phyloP scores from a whole-genome alignment of 345 rosid genomes.

The Eucalyptus cloeziana region DNA sequence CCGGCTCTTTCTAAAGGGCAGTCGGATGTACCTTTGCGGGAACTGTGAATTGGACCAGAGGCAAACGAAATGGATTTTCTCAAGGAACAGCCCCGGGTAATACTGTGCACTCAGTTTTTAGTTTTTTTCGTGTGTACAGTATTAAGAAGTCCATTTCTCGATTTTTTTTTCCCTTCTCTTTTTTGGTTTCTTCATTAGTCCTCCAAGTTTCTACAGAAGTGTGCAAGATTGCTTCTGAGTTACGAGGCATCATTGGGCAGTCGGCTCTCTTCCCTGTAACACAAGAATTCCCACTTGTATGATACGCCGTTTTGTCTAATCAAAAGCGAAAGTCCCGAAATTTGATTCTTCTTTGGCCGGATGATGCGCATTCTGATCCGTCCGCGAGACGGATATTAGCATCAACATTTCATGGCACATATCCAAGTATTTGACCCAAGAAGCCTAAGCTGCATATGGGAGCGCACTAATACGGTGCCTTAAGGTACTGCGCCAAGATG shows the following conservation, averaged over 20 bases:
- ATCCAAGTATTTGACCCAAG: neutral
- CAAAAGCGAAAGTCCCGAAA: neutral
- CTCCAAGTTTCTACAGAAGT: neutral
- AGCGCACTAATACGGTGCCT: neutral
- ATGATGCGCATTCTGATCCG: neutral
- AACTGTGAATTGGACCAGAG: neutral
- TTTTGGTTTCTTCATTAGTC: neutral
- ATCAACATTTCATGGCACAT: neutral
- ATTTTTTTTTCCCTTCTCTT: neutral
- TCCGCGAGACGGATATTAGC: neutral
- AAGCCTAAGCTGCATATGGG: neutral
- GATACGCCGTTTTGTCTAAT: neutral
- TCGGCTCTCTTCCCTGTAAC: neutral
- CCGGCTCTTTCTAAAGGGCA: neutral
- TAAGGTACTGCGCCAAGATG: neutral
- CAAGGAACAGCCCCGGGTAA: neutral
- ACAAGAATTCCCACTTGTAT: neutral
- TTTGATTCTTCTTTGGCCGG: neutral
- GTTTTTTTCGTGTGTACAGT: neutral
- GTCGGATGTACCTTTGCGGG: neutral
- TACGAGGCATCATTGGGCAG: neutral
- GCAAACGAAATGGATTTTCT: neutral
- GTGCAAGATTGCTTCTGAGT: neutral
- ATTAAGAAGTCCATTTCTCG: neutral
- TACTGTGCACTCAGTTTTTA: neutral